Percentiles rank a stretch among this genome's conserved stretches.
phyloP scores from a whole-genome alignment of 768 basidiomycete species.

The Pisolithus orientalis region DNA sequence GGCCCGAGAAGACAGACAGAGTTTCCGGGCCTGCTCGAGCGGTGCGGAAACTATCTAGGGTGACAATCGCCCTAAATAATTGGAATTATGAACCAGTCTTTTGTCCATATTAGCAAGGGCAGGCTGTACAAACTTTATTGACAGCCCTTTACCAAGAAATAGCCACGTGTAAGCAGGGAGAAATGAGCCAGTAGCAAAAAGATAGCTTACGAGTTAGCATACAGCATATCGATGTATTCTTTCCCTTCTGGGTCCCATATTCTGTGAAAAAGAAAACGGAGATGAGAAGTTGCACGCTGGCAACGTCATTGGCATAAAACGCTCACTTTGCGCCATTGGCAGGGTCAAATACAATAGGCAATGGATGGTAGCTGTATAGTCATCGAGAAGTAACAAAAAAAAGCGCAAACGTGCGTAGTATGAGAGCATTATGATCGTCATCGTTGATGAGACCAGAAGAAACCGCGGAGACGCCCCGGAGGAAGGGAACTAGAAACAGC shows the following conservation, averaged over 20 bases:
- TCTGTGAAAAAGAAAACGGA: constrained; percentile 24
- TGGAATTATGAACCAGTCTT: not conserved
- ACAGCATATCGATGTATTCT: constrained; percentile 98
- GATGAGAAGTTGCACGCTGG: not conserved
- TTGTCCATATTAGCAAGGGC: not conserved
- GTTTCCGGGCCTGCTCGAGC: constrained; percentile 75
- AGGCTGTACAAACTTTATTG: constrained; percentile 56
- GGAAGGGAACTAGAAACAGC: not conserved
- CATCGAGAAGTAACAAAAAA: no score
- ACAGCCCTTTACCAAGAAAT: constrained; percentile 51
- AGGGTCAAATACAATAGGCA: constrained; percentile 90
- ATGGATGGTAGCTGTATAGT: constrained; percentile 79
- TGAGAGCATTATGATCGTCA: constrained; percentile 12
- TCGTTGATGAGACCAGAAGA: constrained; percentile 10
- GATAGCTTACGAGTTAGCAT: constrained; percentile 83
- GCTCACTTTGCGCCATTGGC: constrained; percentile 87
- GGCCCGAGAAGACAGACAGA: constrained; percentile 91
- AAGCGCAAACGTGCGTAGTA: constrained; percentile 14
- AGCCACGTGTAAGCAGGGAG: constrained; percentile 3
- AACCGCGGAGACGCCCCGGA: not conserved
- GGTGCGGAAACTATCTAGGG: constrained; percentile 80
- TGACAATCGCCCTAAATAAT: constrained; percentile 76
- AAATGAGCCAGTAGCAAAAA: not conserved
- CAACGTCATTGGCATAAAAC: constrained; percentile 28
- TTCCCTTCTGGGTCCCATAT: constrained; percentile 95